A percentile compares a stretch with the other conserved stretches of the same genome.
These are phyloP conservation scores for Manihot esculenta DNA, from an alignment of 441 rosid species.

Conservation along the genomic window DNA sequence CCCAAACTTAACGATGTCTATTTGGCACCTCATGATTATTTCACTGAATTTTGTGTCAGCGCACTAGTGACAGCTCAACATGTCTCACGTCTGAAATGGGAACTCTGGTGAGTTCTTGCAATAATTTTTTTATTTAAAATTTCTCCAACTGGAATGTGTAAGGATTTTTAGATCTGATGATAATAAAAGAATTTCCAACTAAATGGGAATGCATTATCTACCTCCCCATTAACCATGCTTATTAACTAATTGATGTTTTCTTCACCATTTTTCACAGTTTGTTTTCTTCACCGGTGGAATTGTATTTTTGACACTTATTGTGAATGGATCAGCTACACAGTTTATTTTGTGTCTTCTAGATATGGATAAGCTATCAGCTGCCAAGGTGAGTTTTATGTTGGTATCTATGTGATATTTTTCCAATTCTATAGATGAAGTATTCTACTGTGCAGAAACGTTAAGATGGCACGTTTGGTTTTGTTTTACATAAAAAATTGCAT, in stretches of 20 bases:
- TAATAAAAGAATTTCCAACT: not conserved
- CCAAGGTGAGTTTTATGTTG: constrained; percentile 58
- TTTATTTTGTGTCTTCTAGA: constrained; percentile 26
- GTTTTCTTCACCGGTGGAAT: constrained; percentile 94
- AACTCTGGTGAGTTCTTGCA: constrained; percentile 58
- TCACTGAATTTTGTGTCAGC: constrained; percentile 33
- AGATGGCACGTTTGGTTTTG: not conserved
- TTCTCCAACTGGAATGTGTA: not conserved
- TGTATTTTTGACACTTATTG: constrained; percentile 79
- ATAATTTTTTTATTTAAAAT: not conserved
- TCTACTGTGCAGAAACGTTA: not conserved
- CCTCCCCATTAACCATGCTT: not conserved
- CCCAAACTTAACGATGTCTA: too few relatives aligned
- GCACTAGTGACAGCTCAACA: constrained; percentile 51
- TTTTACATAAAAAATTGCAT: not conserved
- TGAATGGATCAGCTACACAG: constrained; percentile 93
- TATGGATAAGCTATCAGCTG: constrained; percentile 40
- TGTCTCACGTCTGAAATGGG: constrained; percentile 69
- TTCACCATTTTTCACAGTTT: constrained; percentile 49
- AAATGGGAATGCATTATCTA: not conserved
- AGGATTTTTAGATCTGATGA: too few relatives aligned
- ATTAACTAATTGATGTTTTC: constrained; percentile 13
- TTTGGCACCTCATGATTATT: not conserved
- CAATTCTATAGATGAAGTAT: not conserved
- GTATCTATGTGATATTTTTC: not conserved